Base-by-base conservation (phyloP, 495 filamentous ascomycete species). In the Paragyromitra xinjiangensis region DNA sequence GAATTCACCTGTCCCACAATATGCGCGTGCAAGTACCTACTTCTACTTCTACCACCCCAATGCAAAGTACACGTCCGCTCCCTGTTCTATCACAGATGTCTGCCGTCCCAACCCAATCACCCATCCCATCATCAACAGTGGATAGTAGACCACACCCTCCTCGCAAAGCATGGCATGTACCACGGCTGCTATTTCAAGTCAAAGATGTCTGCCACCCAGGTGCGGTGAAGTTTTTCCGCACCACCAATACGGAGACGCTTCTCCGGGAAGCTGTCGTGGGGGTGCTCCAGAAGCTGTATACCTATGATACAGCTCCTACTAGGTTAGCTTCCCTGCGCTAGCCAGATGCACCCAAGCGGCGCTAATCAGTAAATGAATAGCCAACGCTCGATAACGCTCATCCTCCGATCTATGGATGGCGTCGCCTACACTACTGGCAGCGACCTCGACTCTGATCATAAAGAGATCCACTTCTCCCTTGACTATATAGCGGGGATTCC, bases 391-490 rank as follows among this genome's bases (percentile, higher is more conserved):
- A 89, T 98, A n/a, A 97, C 94, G 0, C 83, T 98, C n/a, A 86
- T 97, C 75, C 87, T 98, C 14, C 90, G 91, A 4, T 85, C 90
- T 64, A 93, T 96, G 87, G 84, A 78, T 55, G 94, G 94, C 19
- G 91, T 98, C 7, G 95, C 95, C 44, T 95, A 97, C 84, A 99
- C 95, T 3, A 92, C 88, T 0, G 93, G 94, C 75, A 89, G 85
- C 14, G 92, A 94, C 48, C 87, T 97, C 6, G 95, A 98, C 84
- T 71, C 88, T 55, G 93, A 96, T 81, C 93, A 98, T 85, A 98
- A 99, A 82, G 94, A 97, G 81, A 97, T 99, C 71, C 93, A 97
- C 84, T 87, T 98, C 85, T 92, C 89, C 4, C 88, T 94, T 11
- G 84, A 88, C 65, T 97, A 97, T 84, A 90, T 98, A 79, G 76